Evolutionary conservation across 2,329 filamentous ascomycete genomes (phyloP).

Genomic region (Paecilomyces fulvus): DNA sequence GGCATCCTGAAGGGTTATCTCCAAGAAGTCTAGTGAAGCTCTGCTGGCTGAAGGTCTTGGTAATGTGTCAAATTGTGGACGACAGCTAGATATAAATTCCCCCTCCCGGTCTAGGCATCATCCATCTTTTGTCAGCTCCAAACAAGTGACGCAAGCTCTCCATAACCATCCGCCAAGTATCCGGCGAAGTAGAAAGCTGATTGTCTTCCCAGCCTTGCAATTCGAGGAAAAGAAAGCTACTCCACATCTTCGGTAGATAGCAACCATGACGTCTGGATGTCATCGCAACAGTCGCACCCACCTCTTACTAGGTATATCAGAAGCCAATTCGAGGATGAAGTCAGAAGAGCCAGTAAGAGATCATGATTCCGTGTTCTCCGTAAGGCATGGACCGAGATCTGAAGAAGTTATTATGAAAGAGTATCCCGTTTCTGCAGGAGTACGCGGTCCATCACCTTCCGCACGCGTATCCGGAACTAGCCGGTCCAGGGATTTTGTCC

Average conservation of each 20-base stretch:
- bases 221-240: not conserved
- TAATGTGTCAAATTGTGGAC: not conserved
- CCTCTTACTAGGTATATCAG: not conserved
- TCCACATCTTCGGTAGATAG: not conserved
- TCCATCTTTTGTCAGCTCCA: not conserved
- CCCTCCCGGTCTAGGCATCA: not conserved
- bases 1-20: constrained; percentile 5
- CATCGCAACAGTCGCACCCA: not conserved
- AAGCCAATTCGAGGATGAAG: not conserved
- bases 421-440: not conserved
- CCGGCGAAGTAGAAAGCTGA: not conserved
- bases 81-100: not conserved
- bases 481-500: not conserved
- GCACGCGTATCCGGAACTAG: not conserved
- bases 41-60: not conserved
- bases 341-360: not conserved
- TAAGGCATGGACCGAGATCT: not conserved
- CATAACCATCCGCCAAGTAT: not conserved
- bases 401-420: not conserved
- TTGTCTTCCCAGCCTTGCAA: not conserved
- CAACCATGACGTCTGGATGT: not conserved
- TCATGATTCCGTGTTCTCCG: not conserved
- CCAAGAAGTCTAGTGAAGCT: not conserved
- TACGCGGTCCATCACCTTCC: not conserved
- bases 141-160: not conserved